These are phyloP conservation scores for Beauveria sp. DNA, from an alignment of 2,329 filamentous ascomycete species.

Conservation along the genomic window DNA sequence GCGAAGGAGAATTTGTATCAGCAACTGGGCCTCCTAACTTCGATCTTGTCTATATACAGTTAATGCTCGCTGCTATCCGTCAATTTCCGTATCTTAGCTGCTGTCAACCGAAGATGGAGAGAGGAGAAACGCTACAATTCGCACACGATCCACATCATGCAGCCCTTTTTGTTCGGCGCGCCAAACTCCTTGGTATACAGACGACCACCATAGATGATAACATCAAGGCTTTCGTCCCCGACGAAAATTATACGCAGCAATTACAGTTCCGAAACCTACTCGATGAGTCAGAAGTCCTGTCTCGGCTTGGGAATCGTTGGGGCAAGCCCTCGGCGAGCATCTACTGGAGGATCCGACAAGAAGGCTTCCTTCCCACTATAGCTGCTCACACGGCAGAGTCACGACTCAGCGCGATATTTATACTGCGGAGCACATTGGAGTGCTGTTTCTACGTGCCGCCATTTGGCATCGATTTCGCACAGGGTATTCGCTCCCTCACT, in stretches of 20 bases:
- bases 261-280: not conserved
- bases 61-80: slow-evolving; percentile 12
- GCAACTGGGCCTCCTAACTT: slow-evolving; percentile 11
- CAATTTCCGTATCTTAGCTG: slow-evolving; percentile 13
- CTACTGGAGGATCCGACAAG: not conserved
- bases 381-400: not conserved
- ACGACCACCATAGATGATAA: slow-evolving; percentile 4
- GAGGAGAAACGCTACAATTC: slow-evolving; percentile 1
- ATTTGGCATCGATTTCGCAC: not conserved
- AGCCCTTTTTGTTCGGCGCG: slow-evolving; percentile 9
- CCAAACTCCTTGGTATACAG: slow-evolving; percentile 12
- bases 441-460: not conserved
- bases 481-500: not conserved
- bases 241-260: not conserved
- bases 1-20: slow-evolving; percentile 13
- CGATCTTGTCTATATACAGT: slow-evolving; percentile 11
- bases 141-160: slow-evolving; percentile 3
- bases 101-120: slow-evolving; percentile 2
- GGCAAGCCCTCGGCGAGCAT: not conserved
- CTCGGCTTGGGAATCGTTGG: not conserved
- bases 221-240: not conserved
- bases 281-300: not conserved
- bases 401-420: not conserved
- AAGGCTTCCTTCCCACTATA: slow-evolving; percentile 20
- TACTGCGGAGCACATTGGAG: not conserved